Percentiles rank a stretch among this genome's conserved stretches.
phyloP scores from a whole-genome alignment of 2,329 filamentous ascomycete genomes.

The Coniochaeta sp. region DNA sequence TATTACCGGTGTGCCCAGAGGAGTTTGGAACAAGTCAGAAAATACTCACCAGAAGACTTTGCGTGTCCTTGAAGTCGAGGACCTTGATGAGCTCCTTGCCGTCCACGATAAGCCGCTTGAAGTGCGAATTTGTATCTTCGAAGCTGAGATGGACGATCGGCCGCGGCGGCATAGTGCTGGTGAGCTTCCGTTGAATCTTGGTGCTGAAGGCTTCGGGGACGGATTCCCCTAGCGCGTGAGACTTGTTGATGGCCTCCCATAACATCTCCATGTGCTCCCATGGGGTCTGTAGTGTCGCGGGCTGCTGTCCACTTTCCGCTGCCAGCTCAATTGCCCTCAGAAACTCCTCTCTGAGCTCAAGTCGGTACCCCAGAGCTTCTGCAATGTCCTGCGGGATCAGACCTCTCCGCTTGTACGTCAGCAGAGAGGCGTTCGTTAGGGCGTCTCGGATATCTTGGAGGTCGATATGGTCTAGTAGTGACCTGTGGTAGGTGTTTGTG shows the following conservation, averaged over 20 bases:
- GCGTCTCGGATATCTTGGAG: conserved; percentile 46
- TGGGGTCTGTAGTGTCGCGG: conserved; percentile 38
- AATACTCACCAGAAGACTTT: conserved; percentile 62
- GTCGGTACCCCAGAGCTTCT: conserved; percentile 54
- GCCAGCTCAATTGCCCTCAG: conserved; percentile 46
- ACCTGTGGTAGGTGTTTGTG: conserved; percentile 80
- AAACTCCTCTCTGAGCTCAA: conserved; percentile 61
- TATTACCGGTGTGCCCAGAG: not conserved
- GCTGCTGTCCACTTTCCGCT: conserved; percentile 34
- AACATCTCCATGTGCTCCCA: conserved; percentile 44
- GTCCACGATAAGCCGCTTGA: conserved; percentile 66
- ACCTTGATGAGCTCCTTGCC: conserved; percentile 62
- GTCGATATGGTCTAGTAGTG: conserved; percentile 60
- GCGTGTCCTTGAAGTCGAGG: conserved; percentile 59
- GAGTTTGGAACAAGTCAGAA: no score
- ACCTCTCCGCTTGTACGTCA: conserved; percentile 54
- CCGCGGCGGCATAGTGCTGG: conserved; percentile 87
- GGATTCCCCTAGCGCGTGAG: conserved; percentile 53
- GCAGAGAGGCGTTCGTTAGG: conserved; percentile 44
- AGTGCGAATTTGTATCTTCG: conserved; percentile 61
- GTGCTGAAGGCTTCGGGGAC: conserved; percentile 79
- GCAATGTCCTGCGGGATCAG: conserved; percentile 55
- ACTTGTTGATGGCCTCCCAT: conserved; percentile 50
- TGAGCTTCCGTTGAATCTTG: conserved; percentile 84
- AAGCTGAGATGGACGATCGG: conserved; percentile 76